phyloP scores from a whole-genome alignment of 106 monocot species.

The Platanthera zijinensis region DNA sequence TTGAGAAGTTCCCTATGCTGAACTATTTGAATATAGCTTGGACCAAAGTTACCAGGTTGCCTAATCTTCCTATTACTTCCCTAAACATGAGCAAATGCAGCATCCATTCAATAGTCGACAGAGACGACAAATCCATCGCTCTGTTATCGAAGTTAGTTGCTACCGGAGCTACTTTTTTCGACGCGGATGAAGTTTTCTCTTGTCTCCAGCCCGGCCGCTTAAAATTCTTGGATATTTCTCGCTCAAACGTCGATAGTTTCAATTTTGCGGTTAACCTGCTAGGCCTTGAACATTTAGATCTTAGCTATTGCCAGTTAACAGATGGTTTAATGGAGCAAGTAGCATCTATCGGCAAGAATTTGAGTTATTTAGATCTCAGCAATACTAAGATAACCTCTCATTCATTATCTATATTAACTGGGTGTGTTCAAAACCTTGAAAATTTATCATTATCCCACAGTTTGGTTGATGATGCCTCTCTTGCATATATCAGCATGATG shows the following conservation, averaged over 20 bases:
- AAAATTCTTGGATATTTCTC: conserved; percentile 65
- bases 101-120: conserved; percentile 48
- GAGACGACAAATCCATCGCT: conserved; percentile 6
- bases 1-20: conserved; percentile 54
- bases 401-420: conserved; percentile 39
- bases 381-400: conserved; percentile 46
- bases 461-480: conserved; percentile 59
- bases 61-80: conserved; percentile 41
- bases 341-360: conserved; percentile 31
- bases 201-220: conserved; percentile 28
- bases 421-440: conserved; percentile 46
- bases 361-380: conserved; percentile 58
- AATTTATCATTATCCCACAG: conserved; percentile 63
- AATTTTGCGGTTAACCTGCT: conserved; percentile 39
- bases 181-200: conserved; percentile 37
- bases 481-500: conserved; percentile 48
- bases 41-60: conserved; percentile 68
- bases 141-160: conserved; percentile 49
- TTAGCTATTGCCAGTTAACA: conserved; percentile 37
- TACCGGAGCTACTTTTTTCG: conserved; percentile 40
- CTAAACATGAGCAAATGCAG: conserved; percentile 85
- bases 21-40: conserved; percentile 68
- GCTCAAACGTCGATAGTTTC: conserved; percentile 35
- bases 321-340: conserved; percentile 47
- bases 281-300: conserved; percentile 56